Conservation (phyloP, 1,284 basidiomycete species). For the Cystobasidiaceae sp. region DNA sequence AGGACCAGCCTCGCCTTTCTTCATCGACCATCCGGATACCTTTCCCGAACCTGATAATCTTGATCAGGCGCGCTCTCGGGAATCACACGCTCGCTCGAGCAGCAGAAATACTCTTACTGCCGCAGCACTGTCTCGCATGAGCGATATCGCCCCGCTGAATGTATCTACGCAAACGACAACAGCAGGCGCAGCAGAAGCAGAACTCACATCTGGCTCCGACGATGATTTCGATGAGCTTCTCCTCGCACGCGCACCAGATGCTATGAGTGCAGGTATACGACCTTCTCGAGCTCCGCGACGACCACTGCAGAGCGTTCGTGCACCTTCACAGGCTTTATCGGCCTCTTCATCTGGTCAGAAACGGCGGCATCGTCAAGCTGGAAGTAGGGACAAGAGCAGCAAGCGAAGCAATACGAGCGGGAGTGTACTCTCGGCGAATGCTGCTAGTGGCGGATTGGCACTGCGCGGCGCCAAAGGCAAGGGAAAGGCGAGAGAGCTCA, state of each 20-base stretch:
- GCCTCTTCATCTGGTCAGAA: background rate
- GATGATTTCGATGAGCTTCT: slow-evolving; percentile 3
- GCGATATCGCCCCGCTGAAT: background rate
- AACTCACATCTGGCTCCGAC: background rate
- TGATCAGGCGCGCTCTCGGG: too few species aligned
- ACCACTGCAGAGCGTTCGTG: background rate
- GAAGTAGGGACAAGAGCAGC: slow-evolving; percentile 31
- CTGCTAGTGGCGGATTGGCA: background rate
- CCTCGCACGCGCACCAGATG: slow-evolving; percentile 18
- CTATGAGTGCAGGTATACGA: slow-evolving; percentile 25
- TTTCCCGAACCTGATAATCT: too few species aligned
- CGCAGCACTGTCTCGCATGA: slow-evolving; percentile 12
- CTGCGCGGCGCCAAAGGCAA: background rate
- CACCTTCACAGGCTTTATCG: background rate
- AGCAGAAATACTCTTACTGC: slow-evolving; percentile 5
- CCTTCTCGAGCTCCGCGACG: background rate
- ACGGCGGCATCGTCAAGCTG: slow-evolving; percentile 25
- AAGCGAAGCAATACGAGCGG: slow-evolving; percentile 29
- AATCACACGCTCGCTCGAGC: background rate
- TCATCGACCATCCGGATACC: slow-evolving; percentile 2
- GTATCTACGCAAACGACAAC: background rate
- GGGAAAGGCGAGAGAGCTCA: background rate
- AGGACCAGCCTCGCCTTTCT: background rate
- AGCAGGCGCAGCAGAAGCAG: slow-evolving; percentile 10
- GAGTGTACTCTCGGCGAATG: background rate